A percentile compares a stretch with the other conserved stretches of the same genome.
Conservation (phyloP, 2,329 filamentous ascomycete genomes). For the Aspergillus sp. region DNA sequence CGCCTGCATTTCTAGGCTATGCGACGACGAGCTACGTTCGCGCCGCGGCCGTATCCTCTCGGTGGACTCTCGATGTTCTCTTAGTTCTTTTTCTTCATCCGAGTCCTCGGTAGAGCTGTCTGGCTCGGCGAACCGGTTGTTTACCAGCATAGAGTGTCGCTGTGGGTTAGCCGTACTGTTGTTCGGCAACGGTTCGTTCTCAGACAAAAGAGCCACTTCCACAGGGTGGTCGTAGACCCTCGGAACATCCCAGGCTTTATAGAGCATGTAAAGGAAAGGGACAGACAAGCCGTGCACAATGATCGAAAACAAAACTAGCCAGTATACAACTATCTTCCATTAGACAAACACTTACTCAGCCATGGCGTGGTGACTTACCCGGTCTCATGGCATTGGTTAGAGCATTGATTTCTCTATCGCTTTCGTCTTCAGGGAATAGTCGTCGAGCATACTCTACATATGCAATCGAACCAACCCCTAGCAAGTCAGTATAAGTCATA, state of each 20-base stretch:
- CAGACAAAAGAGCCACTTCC: constrained; percentile 32
- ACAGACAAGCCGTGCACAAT: constrained; percentile 42
- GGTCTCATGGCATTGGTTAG: constrained; percentile 43
- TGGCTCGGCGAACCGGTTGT: constrained; percentile 35
- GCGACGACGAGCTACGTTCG: constrained; percentile 9
- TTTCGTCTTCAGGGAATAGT: constrained; percentile 44
- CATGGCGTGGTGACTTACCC: constrained; percentile 20
- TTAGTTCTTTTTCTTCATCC: constrained; percentile 9
- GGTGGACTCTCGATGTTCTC: constrained; percentile 2
- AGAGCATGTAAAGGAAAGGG: constrained; percentile 34
- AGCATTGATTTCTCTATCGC: constrained; percentile 42
- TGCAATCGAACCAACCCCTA: constrained; percentile 47
- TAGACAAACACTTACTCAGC: background rate
- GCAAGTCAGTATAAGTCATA: background rate
- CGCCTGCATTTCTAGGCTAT: background rate
- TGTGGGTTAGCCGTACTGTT: constrained; percentile 31
- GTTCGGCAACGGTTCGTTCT: constrained; percentile 36
- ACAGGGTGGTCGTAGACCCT: constrained; percentile 35
- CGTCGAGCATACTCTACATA: constrained; percentile 48
- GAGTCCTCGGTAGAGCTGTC: constrained; percentile 8
- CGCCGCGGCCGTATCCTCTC: constrained; percentile 15
- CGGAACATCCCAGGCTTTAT: constrained; percentile 30
- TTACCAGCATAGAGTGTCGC: constrained; percentile 32
- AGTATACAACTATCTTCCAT: constrained; percentile 43
- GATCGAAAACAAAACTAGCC: constrained; percentile 45